Base-by-base conservation (phyloP, 2,329 filamentous ascomycete species). In the Fusarium austroafricanum region DNA sequence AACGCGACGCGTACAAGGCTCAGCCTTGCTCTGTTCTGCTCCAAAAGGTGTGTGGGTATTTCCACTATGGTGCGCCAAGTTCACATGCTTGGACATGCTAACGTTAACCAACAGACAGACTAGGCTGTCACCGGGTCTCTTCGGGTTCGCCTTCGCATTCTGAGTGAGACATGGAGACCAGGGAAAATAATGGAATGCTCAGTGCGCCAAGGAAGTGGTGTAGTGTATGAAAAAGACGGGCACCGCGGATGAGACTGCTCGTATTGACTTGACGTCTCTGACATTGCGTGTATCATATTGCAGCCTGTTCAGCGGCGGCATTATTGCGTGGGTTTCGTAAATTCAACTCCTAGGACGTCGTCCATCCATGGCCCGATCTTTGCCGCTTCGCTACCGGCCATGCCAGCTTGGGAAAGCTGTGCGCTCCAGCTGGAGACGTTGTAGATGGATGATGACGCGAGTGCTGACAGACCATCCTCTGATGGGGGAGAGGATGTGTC, bases 341-440 rank as follows among this genome's bases (percentile, higher is more conserved):
- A 78, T 6, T 68, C 69, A 10, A 71, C 71, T n/a, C 77, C 77
- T 12, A 79, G 65, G 18, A 77, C 60, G 3, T 58, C 51, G 45
- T 79, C 73, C 71, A 79, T 71, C 77, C 77, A 79, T 23, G 55
- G 20, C 8, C 77, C 77, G 42, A 75, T 53, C 55, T 68, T 45
- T 39, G 47, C 49, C 33, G 75, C 71, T 37, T 75, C 67, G 9
- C 33, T 18, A 7, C 65, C 51, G 15, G 62, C 49, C 45, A 79
- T 55, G 28, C 76, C 76, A 35, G 72, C 70, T 42, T 68, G 66
- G 12, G 38, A 45, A 49, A 79, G 67, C 18, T 55, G 59, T 28
- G 46, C 39, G 14, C 21, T 47, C 77, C 77, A 79, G 65, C 77
- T 70, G 10, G 49, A 29, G 20, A 78, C 54, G 33, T 76, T 46